Base-by-base conservation (phyloP, 129 eudicot species). In the Flaveria brownii region DNA sequence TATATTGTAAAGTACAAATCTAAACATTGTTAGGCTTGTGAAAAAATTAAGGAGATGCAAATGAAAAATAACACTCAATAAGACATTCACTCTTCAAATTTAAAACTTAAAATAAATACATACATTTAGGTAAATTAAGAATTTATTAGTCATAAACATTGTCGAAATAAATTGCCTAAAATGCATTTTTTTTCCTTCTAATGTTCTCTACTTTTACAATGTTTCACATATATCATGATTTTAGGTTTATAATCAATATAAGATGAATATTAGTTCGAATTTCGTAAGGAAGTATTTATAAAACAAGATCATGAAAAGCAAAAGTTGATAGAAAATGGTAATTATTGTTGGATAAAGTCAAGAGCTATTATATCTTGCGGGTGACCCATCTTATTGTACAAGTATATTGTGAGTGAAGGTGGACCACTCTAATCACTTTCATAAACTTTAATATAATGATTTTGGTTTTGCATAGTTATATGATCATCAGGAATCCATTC, bases 351-450 rank as follows among this genome's bases (percentile, higher is more conserved):
- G 56, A 49, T 36, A 54, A 73, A 73, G 30, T 18, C 54, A 2
- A 73, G 46, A 36, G 77, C 66, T 73, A 73, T 41, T 16, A 73
- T 22, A 42, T 59, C 69, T 43, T 74, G 17, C 47, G 78, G 43
- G 78, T 74, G 78, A 42, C 78, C 78, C 78, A 42, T 61, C 28
- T 60, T 59, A 57, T 59, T 59, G 78, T 60, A 74, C 26, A 39
- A 57, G 9, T 57, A 74, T 42, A 56, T 22, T 36, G 15, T 59
- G 55, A 51, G 9, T 46, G 26, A 51, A 46, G 56, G 30, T 59
- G 66, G 66, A 23, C 66, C 52, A 46, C 57, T 42, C 26, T 14
- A 41, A 22, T 54, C 64, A 59, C 70, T 59, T 74, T 46, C 25
- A 54, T 14, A 55, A 72, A 57, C 45, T 43, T 74, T 57, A 5